These are phyloP conservation scores for Aspergillus fructus DNA, from an alignment of 2,329 filamentous ascomycete species.

Conservation along the genomic window DNA sequence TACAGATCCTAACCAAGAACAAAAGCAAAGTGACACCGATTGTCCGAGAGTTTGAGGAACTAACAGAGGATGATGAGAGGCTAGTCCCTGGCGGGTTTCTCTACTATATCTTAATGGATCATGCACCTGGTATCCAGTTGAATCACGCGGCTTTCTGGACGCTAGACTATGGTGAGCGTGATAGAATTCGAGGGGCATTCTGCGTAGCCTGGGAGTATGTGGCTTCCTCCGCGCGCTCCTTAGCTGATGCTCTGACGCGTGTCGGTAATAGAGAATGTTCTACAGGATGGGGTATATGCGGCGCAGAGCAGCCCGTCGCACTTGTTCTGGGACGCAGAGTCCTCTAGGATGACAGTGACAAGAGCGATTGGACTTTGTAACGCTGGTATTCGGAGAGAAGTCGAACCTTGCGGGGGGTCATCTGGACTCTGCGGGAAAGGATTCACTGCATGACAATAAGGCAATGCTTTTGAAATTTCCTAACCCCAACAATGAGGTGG, in stretches of 20 bases:
- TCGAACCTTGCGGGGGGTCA: no score
- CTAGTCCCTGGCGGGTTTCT: neutral
- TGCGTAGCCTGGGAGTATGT: neutral
- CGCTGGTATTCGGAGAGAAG: no score
- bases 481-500: no score
- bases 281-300: neutral
- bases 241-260: neutral
- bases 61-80: neutral
- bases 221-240: neutral
- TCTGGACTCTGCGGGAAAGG: no score
- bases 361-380: neutral
- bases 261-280: neutral
- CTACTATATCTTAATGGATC: neutral
- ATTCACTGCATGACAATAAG: no score
- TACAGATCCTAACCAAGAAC: neutral
- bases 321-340: neutral
- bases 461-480: no score
- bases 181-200: neutral
- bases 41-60: neutral
- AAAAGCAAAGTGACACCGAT: neutral
- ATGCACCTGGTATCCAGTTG: neutral
- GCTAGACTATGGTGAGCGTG: neutral
- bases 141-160: neutral
- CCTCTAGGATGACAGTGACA: neutral
- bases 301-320: neutral